Conservation (phyloP, 345 rosid genomes). For the Orychophragmus violaceus region DNA sequence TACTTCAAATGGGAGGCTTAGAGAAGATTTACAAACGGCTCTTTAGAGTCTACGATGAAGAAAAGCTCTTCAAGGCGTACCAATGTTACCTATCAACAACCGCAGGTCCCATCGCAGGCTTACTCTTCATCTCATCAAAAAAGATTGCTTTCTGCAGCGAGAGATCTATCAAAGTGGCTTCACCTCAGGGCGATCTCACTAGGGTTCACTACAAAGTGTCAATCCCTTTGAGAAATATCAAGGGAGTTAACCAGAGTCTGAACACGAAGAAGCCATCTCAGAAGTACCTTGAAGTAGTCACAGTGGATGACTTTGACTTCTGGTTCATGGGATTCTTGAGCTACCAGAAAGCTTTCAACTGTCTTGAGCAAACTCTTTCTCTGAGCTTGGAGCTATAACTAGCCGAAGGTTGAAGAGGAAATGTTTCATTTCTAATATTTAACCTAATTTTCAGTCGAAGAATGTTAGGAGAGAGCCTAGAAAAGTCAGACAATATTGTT, state of each 20-base stretch:
- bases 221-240: not conserved
- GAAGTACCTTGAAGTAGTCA: not conserved
- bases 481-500: constrained; percentile 4
- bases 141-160: not conserved
- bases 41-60: not conserved
- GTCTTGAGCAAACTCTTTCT: constrained; percentile 11
- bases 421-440: no score
- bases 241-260: not conserved
- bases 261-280: not conserved
- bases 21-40: not conserved
- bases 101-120: not conserved
- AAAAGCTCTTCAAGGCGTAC: not conserved
- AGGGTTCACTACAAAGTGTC: not conserved
- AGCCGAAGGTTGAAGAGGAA: constrained; percentile 7
- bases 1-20: not conserved
- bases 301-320: not conserved
- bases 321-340: not conserved
- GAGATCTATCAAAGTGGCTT: not conserved
- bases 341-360: not conserved
- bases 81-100: not conserved
- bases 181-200: not conserved
- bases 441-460: no score
- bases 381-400: constrained; percentile 15
- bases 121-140: not conserved
- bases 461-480: constrained; percentile 18